A percentile compares a stretch with the other conserved stretches of the same genome.
phyloP scores from a whole-genome alignment of 768 basidiomycete species.

The Pholiota microspora region DNA sequence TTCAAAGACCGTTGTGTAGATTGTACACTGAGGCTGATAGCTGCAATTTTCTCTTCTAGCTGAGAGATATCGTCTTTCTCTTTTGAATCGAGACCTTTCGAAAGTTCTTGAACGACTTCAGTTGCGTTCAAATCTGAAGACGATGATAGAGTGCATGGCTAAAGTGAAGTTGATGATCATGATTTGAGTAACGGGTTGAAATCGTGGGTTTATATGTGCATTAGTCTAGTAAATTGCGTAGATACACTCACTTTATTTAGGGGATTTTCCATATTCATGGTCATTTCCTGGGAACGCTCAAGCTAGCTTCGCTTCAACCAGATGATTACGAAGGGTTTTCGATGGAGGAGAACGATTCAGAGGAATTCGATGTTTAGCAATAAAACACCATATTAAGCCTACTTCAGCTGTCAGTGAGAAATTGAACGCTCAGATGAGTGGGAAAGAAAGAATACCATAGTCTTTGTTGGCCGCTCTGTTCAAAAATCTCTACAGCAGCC shows the following conservation, averaged over 20 bases:
- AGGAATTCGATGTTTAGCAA: no score
- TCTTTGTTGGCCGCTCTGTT: background rate
- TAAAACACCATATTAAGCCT: no score
- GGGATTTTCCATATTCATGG: background rate
- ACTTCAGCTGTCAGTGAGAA: no score
- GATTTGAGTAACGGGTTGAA: background rate
- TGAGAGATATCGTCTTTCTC: slow-evolving; percentile 9
- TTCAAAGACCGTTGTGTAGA: slow-evolving; percentile 8
- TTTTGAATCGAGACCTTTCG: background rate
- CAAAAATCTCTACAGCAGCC: background rate
- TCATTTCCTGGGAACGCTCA: no score
- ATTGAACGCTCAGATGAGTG: no score
- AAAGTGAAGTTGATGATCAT: background rate
- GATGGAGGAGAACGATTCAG: no score
- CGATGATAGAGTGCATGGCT: background rate
- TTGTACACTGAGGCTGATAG: slow-evolving; percentile 12
- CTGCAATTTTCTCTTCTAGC: slow-evolving; percentile 8
- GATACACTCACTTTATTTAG: background rate
- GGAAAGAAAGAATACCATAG: background rate
- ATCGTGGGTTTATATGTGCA: no score
- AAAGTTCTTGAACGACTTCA: background rate
- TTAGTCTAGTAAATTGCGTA: background rate
- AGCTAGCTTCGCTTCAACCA: no score
- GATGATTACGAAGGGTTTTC: no score
- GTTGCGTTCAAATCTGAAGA: background rate